Evolutionary conservation across 2,329 filamentous ascomycete genomes (phyloP), one percentile per base, ranked within the genome.

Genomic region (Penicillium freii): DNA sequence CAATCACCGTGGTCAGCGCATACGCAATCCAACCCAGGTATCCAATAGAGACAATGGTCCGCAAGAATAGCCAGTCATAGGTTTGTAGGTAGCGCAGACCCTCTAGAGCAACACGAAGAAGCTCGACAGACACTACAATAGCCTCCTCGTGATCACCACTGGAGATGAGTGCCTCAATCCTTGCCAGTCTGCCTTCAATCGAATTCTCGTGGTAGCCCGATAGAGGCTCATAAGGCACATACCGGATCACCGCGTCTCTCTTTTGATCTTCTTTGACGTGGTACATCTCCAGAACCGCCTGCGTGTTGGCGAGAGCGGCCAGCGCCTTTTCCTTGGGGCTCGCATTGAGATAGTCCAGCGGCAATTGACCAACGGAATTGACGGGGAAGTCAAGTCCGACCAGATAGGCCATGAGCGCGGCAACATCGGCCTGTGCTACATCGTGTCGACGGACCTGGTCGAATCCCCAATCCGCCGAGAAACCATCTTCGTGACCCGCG

Each of bases 1-100:
- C 89, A 60, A 97, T 82, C 47, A 97, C 92, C 0, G 89, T 95
- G 0, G 91, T 94, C 50, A 96, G 79, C 2, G 92, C 91, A 74
- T 92, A 99, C 1, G 89, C 88, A 70, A 97, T 95, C 93, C 93
- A 99, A 21, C 94, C 94, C 8, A 97, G 78, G 69, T 97, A 99
- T 19, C 94, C 94, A 13, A 89, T 72, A 2, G 94, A 97, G 58
- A 99, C 89, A 49, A 99, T 81, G 2, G 91, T 89, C 59, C 94
- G 84, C 36, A 99, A 78, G 76, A 99, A 99, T 2, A 99, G 81
- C 94, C 94, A 99, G 77, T 99, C 94, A 69, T 99, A 99, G 0
- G 92, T 99, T 75, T 99, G 94, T 27, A 99, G 82, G 72, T 99
- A 99, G 50, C 94, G 85, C 59, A 99, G 79, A 8, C 94, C 94